Conservation (phyloP, 305 asterid genomes). For the Plantago coronopus region DNA sequence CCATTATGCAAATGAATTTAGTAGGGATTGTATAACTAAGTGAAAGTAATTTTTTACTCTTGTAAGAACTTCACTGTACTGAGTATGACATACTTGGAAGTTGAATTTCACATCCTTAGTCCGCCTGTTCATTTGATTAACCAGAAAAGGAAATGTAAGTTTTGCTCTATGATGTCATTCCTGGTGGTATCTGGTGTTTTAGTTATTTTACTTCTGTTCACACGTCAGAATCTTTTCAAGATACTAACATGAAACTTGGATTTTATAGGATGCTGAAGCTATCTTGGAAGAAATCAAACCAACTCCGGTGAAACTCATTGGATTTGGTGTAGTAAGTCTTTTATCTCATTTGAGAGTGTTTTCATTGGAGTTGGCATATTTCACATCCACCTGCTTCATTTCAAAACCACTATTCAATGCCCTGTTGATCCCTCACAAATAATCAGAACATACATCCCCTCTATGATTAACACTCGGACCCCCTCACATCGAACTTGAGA, state of each 20-base stretch:
- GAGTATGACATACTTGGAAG: too few species aligned
- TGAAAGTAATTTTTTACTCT: background rate
- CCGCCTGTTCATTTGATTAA: background rate
- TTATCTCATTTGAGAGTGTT: background rate
- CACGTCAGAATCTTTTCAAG: background rate
- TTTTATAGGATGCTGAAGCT: constrained; percentile 84
- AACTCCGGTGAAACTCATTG: constrained; percentile 66
- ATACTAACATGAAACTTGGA: constrained; percentile 23
- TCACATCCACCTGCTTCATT: constrained; percentile 2
- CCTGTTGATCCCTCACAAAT: background rate
- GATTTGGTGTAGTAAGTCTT: constrained; percentile 57
- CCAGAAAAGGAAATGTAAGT: background rate
- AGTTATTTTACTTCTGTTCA: background rate
- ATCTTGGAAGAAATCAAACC: constrained; percentile 86
- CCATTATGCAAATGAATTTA: background rate
- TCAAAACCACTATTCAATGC: background rate
- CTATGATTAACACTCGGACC: background rate
- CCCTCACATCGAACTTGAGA: background rate
- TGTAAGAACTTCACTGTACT: background rate
- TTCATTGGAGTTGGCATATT: background rate
- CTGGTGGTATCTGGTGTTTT: constrained; percentile 1
- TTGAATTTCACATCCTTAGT: background rate
- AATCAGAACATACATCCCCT: background rate
- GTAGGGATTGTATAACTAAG: background rate
- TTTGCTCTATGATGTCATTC: background rate